phyloP scores from a whole-genome alignment of 352 stramenopile species.

The Globisporangium irregulare region DNA sequence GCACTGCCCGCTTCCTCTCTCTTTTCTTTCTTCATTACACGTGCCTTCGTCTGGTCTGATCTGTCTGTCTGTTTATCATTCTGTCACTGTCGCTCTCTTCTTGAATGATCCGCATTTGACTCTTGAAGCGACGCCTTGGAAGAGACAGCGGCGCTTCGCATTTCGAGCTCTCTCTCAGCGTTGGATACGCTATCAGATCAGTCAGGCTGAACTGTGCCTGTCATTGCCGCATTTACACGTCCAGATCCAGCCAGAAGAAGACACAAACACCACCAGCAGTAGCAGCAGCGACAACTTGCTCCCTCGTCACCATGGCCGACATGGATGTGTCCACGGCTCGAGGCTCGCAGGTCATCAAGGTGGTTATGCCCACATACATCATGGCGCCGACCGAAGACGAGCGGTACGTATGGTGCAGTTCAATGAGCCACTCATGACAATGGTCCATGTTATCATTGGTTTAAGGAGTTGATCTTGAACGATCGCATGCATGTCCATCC shows the following conservation, averaged over 20 bases:
- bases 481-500: neutral
- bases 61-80: neutral
- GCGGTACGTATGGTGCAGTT: constrained; percentile 31
- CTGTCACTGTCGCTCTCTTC: neutral
- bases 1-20: neutral
- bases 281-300: neutral
- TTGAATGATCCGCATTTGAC: neutral
- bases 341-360: constrained; percentile 69
- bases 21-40: neutral
- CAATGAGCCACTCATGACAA: neutral
- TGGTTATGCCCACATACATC: constrained; percentile 82
- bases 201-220: neutral
- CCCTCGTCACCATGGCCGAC: constrained; percentile 38
- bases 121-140: neutral
- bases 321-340: constrained; percentile 33
- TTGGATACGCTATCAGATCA: neutral
- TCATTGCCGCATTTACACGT: neutral
- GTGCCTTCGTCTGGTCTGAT: neutral
- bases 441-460: too few relatives aligned
- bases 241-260: neutral
- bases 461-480: neutral
- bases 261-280: neutral
- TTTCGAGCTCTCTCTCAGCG: neutral
- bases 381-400: constrained; percentile 81
- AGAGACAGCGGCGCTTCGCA: neutral